Evolutionary conservation across 2,329 filamentous ascomycete species (phyloP).

Genomic region (Paraconiothyrium sp.): DNA sequence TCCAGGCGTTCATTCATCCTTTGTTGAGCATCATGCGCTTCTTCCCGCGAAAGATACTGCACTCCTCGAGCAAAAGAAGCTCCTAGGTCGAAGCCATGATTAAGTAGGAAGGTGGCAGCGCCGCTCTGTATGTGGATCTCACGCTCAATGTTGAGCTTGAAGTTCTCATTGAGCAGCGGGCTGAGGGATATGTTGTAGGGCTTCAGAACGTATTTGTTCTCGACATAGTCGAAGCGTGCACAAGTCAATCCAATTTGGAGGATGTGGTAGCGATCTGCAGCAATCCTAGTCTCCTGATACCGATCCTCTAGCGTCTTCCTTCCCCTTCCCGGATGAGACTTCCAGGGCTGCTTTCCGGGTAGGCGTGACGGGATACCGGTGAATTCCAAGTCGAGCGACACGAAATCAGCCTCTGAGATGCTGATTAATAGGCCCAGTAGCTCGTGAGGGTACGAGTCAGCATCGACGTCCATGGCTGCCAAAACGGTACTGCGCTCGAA

Average conservation of each 20-base stretch:
- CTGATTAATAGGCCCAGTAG: constrained; percentile 66
- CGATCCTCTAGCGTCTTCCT: constrained; percentile 66
- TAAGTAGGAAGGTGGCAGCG: constrained; percentile 69
- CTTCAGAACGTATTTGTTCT: constrained; percentile 63
- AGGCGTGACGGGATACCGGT: constrained; percentile 66
- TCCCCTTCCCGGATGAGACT: constrained; percentile 27
- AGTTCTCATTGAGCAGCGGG: constrained; percentile 61
- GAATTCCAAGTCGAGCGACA: constrained; percentile 73
- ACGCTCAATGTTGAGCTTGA: constrained; percentile 65
- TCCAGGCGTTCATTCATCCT: constrained; percentile 56
- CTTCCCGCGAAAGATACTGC: constrained; percentile 69
- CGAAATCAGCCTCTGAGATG: constrained; percentile 68
- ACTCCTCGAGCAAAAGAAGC: constrained; percentile 66
- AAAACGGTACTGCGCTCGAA: constrained; percentile 31
- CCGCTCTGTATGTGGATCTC: constrained; percentile 67
- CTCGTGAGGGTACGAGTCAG: constrained; percentile 58
- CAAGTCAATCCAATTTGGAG: constrained; percentile 74
- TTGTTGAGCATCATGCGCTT: constrained; percentile 61
- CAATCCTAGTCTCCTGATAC: constrained; percentile 68
- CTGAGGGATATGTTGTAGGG: constrained; percentile 73
- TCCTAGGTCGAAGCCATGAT: constrained; percentile 67
- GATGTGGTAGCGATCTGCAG: constrained; percentile 70
- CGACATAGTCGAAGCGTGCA: constrained; percentile 64
- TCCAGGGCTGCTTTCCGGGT: constrained; percentile 45
- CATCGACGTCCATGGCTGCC: constrained; percentile 68